Base-by-base conservation (phyloP, 2,329 filamentous ascomycete species). In the Alternaria sp. region DNA sequence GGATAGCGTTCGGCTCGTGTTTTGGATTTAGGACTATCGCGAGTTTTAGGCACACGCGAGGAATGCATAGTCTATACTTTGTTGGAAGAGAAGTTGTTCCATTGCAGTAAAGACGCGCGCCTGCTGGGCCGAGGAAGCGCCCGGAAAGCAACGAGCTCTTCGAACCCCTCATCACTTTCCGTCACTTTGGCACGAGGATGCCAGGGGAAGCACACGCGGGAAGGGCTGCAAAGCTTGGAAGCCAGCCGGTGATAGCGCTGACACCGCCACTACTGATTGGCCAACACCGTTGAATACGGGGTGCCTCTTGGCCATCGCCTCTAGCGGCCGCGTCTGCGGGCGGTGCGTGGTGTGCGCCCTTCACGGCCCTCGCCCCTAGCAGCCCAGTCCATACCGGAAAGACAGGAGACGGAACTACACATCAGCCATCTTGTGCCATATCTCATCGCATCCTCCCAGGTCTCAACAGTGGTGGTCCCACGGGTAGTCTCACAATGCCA, bases 401-500 rank as follows among this genome's bases (percentile, higher is more conserved):
- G 21, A 21, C 30, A 59, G 19, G 36, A 25, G 23, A 54, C 51
- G 46, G 40, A 12, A 17, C 26, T n/a, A 19, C n/a, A 17, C 40
- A 50, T 23, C 56, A 26, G 9, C 25, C 28, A 26, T 23, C 25
- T 45, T 10, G 21, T 21, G 30, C 30, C 43, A n/a, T 25, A 40
- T 19, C 23, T 30, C 36, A 40, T 40, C 36, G 36, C 36, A 40
- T 40, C 36, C 17, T 28, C 54, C 40, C 26, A 54, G 1, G 26
- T 44, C 15, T 46, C 57, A 65, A 65, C 57, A 54, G 64, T 17
- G 55, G 32, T 17, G 47, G 60, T 57, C 56, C 54, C 54, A 58
- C 57, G 30, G 57, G 54, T 49, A 43, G 58, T 65, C 50, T 62
- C 54, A 69, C 66, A 25, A 79, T 79, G 77, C 77, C 77, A 43